Evolutionary conservation across 2,329 filamentous ascomycete genomes (phyloP).

Genomic region (Fusarium coffeatum): DNA sequence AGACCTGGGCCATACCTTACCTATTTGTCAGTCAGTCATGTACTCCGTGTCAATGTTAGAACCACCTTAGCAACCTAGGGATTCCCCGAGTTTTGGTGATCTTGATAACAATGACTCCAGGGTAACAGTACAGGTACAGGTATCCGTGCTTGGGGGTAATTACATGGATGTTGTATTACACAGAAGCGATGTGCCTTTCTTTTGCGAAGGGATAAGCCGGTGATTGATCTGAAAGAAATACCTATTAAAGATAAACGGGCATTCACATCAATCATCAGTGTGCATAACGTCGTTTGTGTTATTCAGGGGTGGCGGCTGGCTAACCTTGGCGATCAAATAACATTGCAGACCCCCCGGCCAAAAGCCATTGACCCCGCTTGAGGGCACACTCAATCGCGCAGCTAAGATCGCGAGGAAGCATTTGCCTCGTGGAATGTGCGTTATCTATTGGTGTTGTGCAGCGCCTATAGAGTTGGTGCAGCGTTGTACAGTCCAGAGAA

Average conservation of each 20-base stretch:
- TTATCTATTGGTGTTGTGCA: constrained; percentile 22
- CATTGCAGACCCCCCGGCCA: constrained; percentile 16
- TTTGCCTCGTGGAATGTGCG: constrained; percentile 36
- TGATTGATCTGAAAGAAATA: constrained; percentile 1
- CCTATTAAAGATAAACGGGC: not conserved
- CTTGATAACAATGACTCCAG: constrained; percentile 6
- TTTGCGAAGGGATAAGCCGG: constrained; percentile 13
- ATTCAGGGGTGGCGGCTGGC: constrained; percentile 28
- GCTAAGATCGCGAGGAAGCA: constrained; percentile 32
- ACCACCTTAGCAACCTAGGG: not conserved
- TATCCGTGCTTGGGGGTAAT: not conserved
- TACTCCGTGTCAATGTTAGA: not conserved
- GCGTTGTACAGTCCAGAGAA: not conserved
- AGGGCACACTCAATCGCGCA: constrained; percentile 31
- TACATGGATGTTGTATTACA: not conserved
- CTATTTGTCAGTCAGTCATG: not conserved
- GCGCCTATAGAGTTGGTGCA: not conserved
- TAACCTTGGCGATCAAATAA: constrained; percentile 22
- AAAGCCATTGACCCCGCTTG: constrained; percentile 31
- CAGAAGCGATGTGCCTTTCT: constrained; percentile 12
- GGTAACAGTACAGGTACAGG: not conserved
- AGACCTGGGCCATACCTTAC: not conserved
- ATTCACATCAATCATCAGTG: constrained; percentile 14
- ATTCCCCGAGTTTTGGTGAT: not conserved
- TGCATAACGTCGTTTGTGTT: constrained; percentile 19